Conservation (phyloP, 805 yeast genomes). For the Clavispora vitiphila region DNA sequence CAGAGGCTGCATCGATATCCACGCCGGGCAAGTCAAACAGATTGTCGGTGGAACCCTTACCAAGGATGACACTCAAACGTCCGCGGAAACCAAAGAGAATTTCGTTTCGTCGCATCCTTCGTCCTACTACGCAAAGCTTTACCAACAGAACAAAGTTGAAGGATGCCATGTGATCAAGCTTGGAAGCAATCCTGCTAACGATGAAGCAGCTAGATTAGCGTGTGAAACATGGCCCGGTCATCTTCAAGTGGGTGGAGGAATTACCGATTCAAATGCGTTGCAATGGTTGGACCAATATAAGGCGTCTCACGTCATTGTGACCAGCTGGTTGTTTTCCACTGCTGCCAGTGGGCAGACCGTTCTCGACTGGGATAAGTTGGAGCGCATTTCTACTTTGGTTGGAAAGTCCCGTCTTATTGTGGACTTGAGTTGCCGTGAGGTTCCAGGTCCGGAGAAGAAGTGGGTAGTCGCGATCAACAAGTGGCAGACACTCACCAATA, state of each 20-base stretch:
- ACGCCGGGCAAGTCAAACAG: conserved; percentile 92
- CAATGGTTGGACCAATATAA: conserved; percentile 66
- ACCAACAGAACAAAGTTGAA: conserved; percentile 47
- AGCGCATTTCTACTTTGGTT: conserved; percentile 45
- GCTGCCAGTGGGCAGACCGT: conserved; percentile 37
- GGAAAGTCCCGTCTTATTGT: conserved; percentile 71
- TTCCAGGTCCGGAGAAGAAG: conserved; percentile 14
- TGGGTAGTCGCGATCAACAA: conserved; percentile 98
- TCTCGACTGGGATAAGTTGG: conserved; percentile 48
- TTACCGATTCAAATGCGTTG: conserved; percentile 65
- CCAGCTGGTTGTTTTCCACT: conserved; percentile 83
- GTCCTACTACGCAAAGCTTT: conserved; percentile 67
- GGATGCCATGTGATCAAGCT: conserved; percentile 94
- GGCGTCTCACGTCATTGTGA: conserved; percentile 86
- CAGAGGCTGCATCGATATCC: conserved; percentile 94
- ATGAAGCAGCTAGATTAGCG: conserved; percentile 76
- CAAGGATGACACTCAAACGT: conserved; percentile 42
- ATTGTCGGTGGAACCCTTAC: conserved; percentile 90
- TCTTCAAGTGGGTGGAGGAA: conserved; percentile 93
- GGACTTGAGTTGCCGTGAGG: conserved; percentile 77
- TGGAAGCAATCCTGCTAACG: conserved; percentile 73
- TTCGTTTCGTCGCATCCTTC: conserved; percentile 75
- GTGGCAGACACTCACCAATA: conserved; percentile 87
- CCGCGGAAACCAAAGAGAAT: conserved; percentile 42
- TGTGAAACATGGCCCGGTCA: conserved; percentile 64